Conservation (phyloP, 352 stramenopile species). For the Poterioochromonas sp. region DNA sequence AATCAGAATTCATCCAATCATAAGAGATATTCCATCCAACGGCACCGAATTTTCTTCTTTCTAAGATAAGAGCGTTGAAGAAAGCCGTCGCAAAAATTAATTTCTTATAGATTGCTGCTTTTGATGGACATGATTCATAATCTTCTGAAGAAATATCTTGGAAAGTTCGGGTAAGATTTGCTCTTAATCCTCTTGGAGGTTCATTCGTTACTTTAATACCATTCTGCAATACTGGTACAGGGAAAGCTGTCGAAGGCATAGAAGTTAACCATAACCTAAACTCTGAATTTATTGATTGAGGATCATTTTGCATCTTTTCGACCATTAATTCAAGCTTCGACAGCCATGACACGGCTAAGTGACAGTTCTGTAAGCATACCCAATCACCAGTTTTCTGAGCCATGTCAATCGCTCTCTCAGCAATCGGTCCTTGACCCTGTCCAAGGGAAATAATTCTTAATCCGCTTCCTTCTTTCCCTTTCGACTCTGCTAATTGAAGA, state of each 20-base stretch:
- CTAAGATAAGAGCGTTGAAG: conserved; percentile 85
- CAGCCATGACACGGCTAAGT: conserved; percentile 52
- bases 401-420: conserved; percentile 76
- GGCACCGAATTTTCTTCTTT: conserved; percentile 82
- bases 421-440: conserved; percentile 80
- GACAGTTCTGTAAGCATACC: conserved; percentile 86
- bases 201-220: conserved; percentile 92
- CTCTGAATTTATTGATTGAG: conserved; percentile 62
- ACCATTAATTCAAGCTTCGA: conserved; percentile 73
- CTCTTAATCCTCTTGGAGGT: conserved; percentile 72
- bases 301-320: conserved; percentile 54
- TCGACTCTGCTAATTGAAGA: conserved; percentile 70
- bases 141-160: conserved; percentile 77
- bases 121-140: conserved; percentile 65
- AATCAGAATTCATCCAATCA: conserved; percentile 89
- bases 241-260: conserved; percentile 76
- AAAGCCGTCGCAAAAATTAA: conserved; percentile 78
- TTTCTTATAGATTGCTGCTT: conserved; percentile 75
- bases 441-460: conserved; percentile 85
- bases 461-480: conserved; percentile 67
- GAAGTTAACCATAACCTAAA: conserved; percentile 86
- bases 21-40: conserved; percentile 91
- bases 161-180: conserved; percentile 81
- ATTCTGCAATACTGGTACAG: conserved; percentile 82
- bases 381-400: conserved; percentile 75